Conservation (phyloP, 2,329 filamentous ascomycete species). For the Aspergillus flavus region DNA sequence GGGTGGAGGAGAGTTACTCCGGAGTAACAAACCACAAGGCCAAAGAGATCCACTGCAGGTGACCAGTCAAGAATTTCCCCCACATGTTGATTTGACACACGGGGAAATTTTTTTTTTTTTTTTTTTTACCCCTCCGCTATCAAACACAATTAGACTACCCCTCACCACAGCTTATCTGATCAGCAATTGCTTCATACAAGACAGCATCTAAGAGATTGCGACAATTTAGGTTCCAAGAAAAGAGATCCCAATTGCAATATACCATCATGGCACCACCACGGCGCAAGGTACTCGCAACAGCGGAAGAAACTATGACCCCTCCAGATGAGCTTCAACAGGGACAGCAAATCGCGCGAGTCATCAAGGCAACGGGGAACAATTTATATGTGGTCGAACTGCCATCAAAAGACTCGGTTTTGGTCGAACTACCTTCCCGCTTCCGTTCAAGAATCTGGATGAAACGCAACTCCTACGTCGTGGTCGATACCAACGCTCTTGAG, state of each 20-base stretch:
- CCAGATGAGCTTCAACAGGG: constrained; percentile 55
- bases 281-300: constrained; percentile 75
- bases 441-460: constrained; percentile 94
- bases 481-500: constrained; percentile 69
- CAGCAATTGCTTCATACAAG: not conserved
- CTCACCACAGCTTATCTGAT: not conserved
- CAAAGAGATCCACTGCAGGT: not conserved
- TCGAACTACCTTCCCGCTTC: constrained; percentile 82
- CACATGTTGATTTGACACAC: not conserved
- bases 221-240: not conserved
- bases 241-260: constrained; percentile 57
- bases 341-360: constrained; percentile 72
- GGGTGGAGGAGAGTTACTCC: not conserved
- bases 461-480: constrained; percentile 81
- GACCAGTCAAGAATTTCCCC: not conserved
- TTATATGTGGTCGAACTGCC: constrained; percentile 79
- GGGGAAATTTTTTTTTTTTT: not conserved
- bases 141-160: not conserved
- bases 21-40: not conserved
- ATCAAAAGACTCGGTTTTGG: constrained; percentile 65
- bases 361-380: constrained; percentile 85
- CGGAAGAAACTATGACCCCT: constrained; percentile 68
- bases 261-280: constrained; percentile 71
- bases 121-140: too few species aligned
- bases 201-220: constrained; percentile 2